phyloP scores from a whole-genome alignment of 768 basidiomycete genomes.

The Auricularia sp. region DNA sequence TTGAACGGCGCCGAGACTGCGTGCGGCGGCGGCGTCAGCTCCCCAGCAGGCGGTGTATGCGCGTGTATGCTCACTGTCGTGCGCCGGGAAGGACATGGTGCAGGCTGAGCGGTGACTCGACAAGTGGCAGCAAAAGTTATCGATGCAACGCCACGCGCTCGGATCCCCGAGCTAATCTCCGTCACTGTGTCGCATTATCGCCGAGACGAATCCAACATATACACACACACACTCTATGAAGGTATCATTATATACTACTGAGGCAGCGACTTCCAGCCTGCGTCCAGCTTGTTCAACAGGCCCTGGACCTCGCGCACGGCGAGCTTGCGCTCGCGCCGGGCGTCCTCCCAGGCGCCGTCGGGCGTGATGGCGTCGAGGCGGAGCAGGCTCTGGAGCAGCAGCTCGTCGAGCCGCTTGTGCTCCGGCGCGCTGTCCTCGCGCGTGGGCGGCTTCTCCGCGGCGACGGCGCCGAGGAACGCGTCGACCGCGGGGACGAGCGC shows the following conservation, averaged over 20 bases:
- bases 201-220: no score
- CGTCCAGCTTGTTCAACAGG: conserved; percentile 71
- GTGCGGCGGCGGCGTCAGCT: conserved; percentile 8
- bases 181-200: no score
- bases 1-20: conserved; percentile 68
- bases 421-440: conserved; percentile 26
- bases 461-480: conserved; percentile 36
- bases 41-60: not conserved
- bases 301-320: conserved; percentile 81
- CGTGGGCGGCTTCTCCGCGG: conserved; percentile 11
- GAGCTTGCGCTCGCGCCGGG: conserved; percentile 69
- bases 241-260: not conserved
- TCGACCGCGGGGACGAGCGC: conserved; percentile 49
- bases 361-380: conserved; percentile 74
- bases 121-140: no score
- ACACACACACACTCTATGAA: no score
- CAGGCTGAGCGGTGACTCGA: not conserved
- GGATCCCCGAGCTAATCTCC: no score
- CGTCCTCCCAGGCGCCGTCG: conserved; percentile 66
- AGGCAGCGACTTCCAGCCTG: conserved; percentile 39
- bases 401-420: conserved; percentile 59
- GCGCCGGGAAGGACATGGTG: conserved; percentile 54
- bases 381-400: conserved; percentile 78
- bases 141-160: no score
- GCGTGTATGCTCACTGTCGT: conserved; percentile 48